phyloP scores from a whole-genome alignment of 163 green algal species.

The Prototheca cutis region DNA sequence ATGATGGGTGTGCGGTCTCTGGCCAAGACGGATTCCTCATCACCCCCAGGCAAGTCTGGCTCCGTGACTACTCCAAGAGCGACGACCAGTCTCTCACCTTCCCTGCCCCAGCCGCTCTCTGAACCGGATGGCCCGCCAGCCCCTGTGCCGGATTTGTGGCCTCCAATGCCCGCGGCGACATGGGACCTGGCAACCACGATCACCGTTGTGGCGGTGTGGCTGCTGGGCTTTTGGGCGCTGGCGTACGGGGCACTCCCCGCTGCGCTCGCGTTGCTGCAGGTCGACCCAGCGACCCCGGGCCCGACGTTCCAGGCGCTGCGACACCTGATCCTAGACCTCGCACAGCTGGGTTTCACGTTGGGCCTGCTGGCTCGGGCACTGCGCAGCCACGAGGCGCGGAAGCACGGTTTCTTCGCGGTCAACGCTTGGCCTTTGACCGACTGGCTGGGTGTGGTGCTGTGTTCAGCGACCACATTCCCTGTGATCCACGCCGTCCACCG shows the following conservation, averaged over 20 bases:
- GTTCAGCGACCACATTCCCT: conserved; percentile 49
- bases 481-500: conserved; percentile 58
- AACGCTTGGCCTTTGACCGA: conserved; percentile 19
- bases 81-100: too few relatives aligned
- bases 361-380: conserved; percentile 64
- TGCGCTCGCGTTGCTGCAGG: conserved; percentile 32
- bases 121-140: too few relatives aligned
- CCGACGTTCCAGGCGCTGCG: conserved; percentile 48
- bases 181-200: conserved; percentile 43
- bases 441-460: conserved; percentile 39
- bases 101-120: too few relatives aligned
- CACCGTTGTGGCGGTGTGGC: conserved; percentile 71
- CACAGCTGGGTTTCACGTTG: conserved; percentile 61
- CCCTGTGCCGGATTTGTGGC: too few relatives aligned
- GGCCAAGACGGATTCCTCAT: too few relatives aligned
- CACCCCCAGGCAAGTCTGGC: too few relatives aligned
- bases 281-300: conserved; percentile 13
- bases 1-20: too few relatives aligned
- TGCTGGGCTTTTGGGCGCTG: conserved; percentile 53
- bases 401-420: conserved; percentile 51
- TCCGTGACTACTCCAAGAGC: too few relatives aligned
- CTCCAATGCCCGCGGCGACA: conserved; percentile 5
- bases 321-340: conserved; percentile 68
- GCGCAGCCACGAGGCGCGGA: conserved; percentile 32
- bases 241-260: conserved; percentile 52